Conservation (phyloP, 2,329 filamentous ascomycete species). For the Talaromyces albobiverticillius region DNA sequence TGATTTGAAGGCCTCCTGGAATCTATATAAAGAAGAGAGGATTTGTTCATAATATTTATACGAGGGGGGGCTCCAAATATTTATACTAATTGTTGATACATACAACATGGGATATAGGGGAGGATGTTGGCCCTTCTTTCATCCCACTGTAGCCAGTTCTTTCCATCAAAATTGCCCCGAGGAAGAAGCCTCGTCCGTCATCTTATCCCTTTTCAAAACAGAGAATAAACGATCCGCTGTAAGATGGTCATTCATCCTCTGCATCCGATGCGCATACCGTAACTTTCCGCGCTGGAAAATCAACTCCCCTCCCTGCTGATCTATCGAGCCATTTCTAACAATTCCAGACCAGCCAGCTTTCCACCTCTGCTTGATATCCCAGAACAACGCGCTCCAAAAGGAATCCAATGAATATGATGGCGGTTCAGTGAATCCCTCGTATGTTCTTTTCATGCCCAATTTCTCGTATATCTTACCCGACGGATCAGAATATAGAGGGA, state of each 20-base stretch:
- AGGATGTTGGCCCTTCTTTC: too few relatives aligned
- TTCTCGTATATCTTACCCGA: slow-evolving; percentile 20
- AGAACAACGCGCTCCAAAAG: slow-evolving; percentile 12
- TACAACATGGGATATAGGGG: too few relatives aligned
- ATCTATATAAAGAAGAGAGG: too few relatives aligned
- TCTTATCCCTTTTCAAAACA: neutral
- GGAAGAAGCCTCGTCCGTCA: too few relatives aligned
- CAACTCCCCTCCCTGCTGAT: slow-evolving; percentile 21
- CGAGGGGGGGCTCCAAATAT: too few relatives aligned
- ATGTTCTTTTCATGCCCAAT: slow-evolving; percentile 20
- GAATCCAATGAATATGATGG: slow-evolving; percentile 16
- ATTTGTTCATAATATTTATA: too few relatives aligned
- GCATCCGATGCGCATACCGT: slow-evolving; percentile 20
- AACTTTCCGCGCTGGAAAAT: slow-evolving; percentile 19
- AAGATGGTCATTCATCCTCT: slow-evolving; percentile 18
- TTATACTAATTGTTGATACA: too few relatives aligned
- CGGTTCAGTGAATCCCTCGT: slow-evolving; percentile 13
- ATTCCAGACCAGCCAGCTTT: slow-evolving; percentile 7
- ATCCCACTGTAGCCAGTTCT: too few relatives aligned
- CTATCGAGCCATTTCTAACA: neutral
- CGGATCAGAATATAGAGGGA: slow-evolving; percentile 22
- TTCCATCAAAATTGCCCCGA: too few relatives aligned
- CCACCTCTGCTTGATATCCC: slow-evolving; percentile 18
- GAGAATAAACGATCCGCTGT: slow-evolving; percentile 17
- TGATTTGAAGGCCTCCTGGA: too few relatives aligned